These are phyloP conservation scores for Spergularia marina DNA, from an alignment of 148 eudicot species.

Conservation along the genomic window DNA sequence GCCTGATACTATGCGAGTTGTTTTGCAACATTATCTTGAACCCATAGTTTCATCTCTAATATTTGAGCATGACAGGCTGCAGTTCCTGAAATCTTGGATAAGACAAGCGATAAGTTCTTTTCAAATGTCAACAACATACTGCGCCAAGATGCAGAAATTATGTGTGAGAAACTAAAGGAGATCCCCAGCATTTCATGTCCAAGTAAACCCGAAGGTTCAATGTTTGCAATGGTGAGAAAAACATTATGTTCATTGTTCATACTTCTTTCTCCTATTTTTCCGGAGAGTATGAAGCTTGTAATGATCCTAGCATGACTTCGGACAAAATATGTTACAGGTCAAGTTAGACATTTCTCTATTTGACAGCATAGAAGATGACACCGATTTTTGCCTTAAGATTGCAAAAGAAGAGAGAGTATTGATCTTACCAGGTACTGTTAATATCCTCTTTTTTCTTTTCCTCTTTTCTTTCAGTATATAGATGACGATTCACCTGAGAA, in stretches of 20 bases:
- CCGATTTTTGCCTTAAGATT: constrained; percentile 43
- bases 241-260: not conserved
- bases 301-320: not conserved
- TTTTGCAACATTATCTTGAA: not conserved
- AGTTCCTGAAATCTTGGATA: constrained; percentile 27
- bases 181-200: constrained; percentile 30
- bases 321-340: constrained; percentile 12
- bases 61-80: constrained; percentile 24
- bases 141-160: constrained; percentile 19
- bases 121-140: constrained; percentile 18
- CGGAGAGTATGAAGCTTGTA: not conserved
- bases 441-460: not conserved
- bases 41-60: not conserved
- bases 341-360: constrained; percentile 23
- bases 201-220: constrained; percentile 31
- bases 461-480: too few species aligned
- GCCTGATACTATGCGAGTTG: not conserved
- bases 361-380: constrained; percentile 27
- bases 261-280: too few species aligned
- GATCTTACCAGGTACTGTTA: constrained; percentile 33
- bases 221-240: constrained; percentile 29
- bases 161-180: constrained; percentile 13
- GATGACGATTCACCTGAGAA: too few species aligned
- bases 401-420: constrained; percentile 33
- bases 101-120: constrained; percentile 24